These are phyloP conservation scores for Aphanomyces cochlioides DNA, from an alignment of 352 stramenopile genomes.

Conservation along the genomic window DNA sequence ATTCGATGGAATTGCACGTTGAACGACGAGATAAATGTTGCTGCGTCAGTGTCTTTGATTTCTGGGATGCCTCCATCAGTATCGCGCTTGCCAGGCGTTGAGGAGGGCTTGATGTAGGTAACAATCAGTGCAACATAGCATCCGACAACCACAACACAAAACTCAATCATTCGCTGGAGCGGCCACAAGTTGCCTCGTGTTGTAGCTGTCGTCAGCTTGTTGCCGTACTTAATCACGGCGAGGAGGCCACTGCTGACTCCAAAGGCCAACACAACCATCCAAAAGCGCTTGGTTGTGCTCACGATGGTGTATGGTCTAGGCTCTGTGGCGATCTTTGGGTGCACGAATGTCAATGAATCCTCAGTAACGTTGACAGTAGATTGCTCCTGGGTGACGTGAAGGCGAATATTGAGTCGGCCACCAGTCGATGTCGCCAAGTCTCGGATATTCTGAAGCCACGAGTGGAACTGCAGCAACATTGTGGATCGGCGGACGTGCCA, in stretches of 20 bases:
- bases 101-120: neutral
- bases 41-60: neutral
- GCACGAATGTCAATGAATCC: neutral
- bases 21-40: neutral
- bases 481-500: conserved; percentile 5
- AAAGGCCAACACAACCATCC: conserved; percentile 78
- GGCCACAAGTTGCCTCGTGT: conserved; percentile 59
- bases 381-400: conserved; percentile 1
- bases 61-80: neutral
- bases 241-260: conserved; percentile 61
- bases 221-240: conserved; percentile 67
- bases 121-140: conserved; percentile 28
- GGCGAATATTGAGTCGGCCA: neutral
- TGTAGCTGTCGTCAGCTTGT: conserved; percentile 55
- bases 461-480: conserved; percentile 14
- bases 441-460: conserved; percentile 39
- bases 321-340: neutral
- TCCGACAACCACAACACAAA: conserved; percentile 63
- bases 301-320: neutral
- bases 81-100: neutral
- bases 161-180: conserved; percentile 71
- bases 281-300: neutral
- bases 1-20: conserved; percentile 8
- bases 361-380: neutral
- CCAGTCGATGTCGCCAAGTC: neutral